Conservation (phyloP, 192 early-diverging fungal species). For the Phlyctochytrium arcticum region DNA sequence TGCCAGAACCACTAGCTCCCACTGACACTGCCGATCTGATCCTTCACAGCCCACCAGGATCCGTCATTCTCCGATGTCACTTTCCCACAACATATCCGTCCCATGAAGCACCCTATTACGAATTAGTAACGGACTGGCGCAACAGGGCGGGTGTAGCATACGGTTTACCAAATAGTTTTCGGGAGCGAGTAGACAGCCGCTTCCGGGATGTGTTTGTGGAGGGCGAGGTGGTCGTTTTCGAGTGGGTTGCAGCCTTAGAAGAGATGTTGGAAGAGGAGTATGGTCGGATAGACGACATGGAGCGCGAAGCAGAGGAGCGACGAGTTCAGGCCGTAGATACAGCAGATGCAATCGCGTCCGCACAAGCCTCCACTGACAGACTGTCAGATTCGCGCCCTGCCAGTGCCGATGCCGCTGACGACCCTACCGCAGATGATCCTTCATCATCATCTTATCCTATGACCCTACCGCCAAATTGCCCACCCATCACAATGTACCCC, state of each 20-base stretch:
- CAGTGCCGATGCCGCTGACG: too few relatives aligned
- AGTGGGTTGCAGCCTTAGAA: conserved; percentile 60
- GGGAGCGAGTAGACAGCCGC: conserved; percentile 34
- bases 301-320: not conserved
- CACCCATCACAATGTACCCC: conserved; percentile 51
- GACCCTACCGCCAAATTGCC: conserved; percentile 19
- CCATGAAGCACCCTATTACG: conserved; percentile 16
- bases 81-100: conserved; percentile 25
- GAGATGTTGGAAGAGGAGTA: conserved; percentile 16
- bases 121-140: conserved; percentile 4
- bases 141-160: conserved; percentile 3
- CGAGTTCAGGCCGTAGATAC: too few relatives aligned
- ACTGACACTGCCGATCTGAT: not conserved
- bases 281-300: not conserved
- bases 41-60: conserved; percentile 4
- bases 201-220: conserved; percentile 53
- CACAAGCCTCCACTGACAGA: not conserved
- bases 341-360: not conserved
- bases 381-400: too few relatives aligned
- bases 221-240: conserved; percentile 63
- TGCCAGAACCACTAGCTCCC: not conserved
- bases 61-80: conserved; percentile 8
- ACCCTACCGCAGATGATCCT: not conserved
- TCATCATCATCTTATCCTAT: not conserved
- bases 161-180: not conserved